These are phyloP conservation scores for Pythium sukuiense DNA, from an alignment of 352 stramenopile genomes.

Conservation along the genomic window DNA sequence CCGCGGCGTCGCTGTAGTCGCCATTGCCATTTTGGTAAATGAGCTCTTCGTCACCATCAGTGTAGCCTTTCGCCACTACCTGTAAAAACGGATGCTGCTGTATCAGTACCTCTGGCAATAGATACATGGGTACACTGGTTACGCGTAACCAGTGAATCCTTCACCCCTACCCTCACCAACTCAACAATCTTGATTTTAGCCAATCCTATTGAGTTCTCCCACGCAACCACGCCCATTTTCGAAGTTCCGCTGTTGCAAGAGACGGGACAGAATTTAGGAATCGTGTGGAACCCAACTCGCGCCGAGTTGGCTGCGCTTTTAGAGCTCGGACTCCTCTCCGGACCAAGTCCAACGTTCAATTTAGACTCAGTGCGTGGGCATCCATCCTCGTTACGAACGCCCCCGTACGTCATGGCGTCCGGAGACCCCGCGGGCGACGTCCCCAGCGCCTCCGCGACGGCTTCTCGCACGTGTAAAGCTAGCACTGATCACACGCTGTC, in stretches of 20 bases:
- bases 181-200: not conserved
- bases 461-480: not conserved
- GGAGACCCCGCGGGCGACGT: not conserved
- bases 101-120: not conserved
- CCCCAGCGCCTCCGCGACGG: not conserved
- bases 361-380: not conserved
- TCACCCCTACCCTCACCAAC: not conserved
- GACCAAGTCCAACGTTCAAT: not conserved
- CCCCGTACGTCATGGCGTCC: not conserved
- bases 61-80: not conserved
- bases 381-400: not conserved
- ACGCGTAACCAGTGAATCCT: not conserved
- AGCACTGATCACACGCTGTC: not conserved
- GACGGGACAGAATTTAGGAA: not conserved
- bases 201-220: not conserved
- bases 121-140: not conserved
- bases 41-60: not conserved
- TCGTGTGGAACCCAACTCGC: constrained; percentile 1
- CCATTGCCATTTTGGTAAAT: constrained; percentile 16
- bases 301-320: not conserved
- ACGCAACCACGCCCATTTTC: not conserved
- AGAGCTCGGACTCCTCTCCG: not conserved
- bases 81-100: not conserved
- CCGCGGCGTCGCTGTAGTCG: constrained; percentile 2
- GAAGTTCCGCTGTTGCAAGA: not conserved